Evolutionary conservation across 129 eudicot genomes (phyloP), one percentile per base, ranked within the genome.

Genomic region (Heracleum sosnowskyi): DNA sequence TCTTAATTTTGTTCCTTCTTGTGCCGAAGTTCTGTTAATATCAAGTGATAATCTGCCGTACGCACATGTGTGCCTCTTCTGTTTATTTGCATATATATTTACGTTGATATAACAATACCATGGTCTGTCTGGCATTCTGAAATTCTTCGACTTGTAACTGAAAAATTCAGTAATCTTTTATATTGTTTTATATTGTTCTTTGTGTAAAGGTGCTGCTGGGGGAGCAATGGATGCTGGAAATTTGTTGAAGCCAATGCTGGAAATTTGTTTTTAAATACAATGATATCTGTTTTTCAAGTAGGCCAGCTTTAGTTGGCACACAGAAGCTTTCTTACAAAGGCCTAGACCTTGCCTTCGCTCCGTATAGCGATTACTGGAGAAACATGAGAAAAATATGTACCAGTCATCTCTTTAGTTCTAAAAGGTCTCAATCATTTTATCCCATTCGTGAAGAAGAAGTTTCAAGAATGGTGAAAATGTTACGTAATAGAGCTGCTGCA

Each of bases 191-290:
- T 63, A 18, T 53, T 81, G 62, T 71, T 39, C 36, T 53, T 12
- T 49, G 10, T 74, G 62, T 86, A 76, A 78, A 94, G 97, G 98
- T 77, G 98, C 98, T 42, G 77, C 89, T 78, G 86, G 96, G 82
- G 98, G 97, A 62, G 93, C 97, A 37, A 88, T 94, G 98, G 97
- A 94, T 88, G 98, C 98, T 68, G 97, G 97, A 76, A 93, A 93
- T 76, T 83, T 93, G 78, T 79, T 93, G 77, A 93, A 93, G 78
- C 98, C 98, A 24, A 93, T 93, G 98, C 90, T 93, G 77, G 98
- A n/a, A n/a, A n/a, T n/a, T n/a, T n/a, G n/a, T n/a, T n/a, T n/a
- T n/a, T n/a, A n/a, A n/a, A n/a, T n/a, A n/a, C n/a, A n/a, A n/a
- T n/a, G n/a, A n/a, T n/a, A n/a, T n/a, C n/a, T n/a, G n/a, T n/a